Conservation (phyloP, 2,329 filamentous ascomycete genomes). For the Phialocephala subalpina region DNA sequence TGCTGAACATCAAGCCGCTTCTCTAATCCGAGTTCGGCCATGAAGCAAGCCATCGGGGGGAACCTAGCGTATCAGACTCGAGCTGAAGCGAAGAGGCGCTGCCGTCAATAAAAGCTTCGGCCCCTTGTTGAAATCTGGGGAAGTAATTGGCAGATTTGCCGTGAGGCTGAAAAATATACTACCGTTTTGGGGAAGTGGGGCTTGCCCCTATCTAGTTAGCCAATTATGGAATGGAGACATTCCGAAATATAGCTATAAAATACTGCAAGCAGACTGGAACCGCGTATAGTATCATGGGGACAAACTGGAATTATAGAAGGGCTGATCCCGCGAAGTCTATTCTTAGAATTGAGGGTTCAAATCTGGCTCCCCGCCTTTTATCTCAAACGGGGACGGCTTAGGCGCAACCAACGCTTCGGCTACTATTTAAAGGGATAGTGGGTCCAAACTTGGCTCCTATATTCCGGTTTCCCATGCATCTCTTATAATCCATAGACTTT, state of each 20-base stretch:
- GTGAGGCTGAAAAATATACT: too few relatives aligned
- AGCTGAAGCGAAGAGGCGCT: conserved; percentile 10
- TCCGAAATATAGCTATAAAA: too few relatives aligned
- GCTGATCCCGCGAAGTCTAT: conserved; percentile 2
- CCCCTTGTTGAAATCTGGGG: not conserved
- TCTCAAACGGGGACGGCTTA: conserved; percentile 16
- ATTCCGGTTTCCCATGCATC: not conserved
- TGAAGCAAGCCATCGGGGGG: not conserved
- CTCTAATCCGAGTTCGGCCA: conserved; percentile 4
- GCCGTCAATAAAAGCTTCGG: conserved; percentile 7
- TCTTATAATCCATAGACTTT: too few relatives aligned
- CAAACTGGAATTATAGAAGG: conserved; percentile 11
- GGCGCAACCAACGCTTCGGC: conserved; percentile 7
- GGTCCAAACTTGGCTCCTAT: conserved; percentile 15
- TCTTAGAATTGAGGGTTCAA: conserved; percentile 25
- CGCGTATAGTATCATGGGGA: too few relatives aligned
- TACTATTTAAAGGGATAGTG: too few relatives aligned
- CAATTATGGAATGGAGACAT: too few relatives aligned
- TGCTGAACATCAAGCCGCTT: conserved; percentile 10
- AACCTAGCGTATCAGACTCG: conserved; percentile 10
- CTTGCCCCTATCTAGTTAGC: too few relatives aligned
- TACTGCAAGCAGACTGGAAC: too few relatives aligned
- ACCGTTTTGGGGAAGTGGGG: too few relatives aligned
- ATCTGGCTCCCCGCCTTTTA: conserved; percentile 11
- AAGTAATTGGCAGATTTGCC: not conserved